Conservation (phyloP, 148 eudicot species). For the Nepenthes mirabilis region DNA sequence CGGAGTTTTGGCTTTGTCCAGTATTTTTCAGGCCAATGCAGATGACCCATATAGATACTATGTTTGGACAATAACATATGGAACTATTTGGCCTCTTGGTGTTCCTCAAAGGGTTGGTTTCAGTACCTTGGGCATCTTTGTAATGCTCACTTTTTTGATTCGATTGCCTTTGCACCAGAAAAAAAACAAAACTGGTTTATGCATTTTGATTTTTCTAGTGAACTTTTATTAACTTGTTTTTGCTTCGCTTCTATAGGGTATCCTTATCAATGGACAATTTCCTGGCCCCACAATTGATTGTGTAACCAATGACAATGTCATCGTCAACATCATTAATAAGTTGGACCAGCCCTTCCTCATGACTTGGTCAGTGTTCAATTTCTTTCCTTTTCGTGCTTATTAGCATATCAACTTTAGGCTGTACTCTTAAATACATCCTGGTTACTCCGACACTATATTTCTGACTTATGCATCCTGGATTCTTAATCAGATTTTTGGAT, state of each 20-base stretch:
- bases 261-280: conserved; percentile 72
- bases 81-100: conserved; percentile 57
- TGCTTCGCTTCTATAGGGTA: conserved; percentile 30
- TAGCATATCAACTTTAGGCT: not conserved
- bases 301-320: conserved; percentile 64
- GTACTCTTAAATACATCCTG: not conserved
- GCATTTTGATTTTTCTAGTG: not conserved
- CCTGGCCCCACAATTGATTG: conserved; percentile 63
- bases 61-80: conserved; percentile 52
- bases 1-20: conserved; percentile 36
- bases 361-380: conserved; percentile 52
- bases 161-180: not conserved
- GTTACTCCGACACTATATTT: no score
- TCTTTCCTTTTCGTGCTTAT: not conserved
- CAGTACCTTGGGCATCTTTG: not conserved
- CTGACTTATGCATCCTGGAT: no score
- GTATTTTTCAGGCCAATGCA: conserved; percentile 30
- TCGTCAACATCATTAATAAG: conserved; percentile 44
- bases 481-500: no score
- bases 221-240: not conserved
- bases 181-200: not conserved
- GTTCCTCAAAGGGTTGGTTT: conserved; percentile 42
- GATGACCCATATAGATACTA: conserved; percentile 59
- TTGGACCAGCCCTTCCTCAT: conserved; percentile 75
- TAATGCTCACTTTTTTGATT: not conserved